phyloP scores from a whole-genome alignment of 495 filamentous ascomycete genomes.

The Penicillium diatomitis region DNA sequence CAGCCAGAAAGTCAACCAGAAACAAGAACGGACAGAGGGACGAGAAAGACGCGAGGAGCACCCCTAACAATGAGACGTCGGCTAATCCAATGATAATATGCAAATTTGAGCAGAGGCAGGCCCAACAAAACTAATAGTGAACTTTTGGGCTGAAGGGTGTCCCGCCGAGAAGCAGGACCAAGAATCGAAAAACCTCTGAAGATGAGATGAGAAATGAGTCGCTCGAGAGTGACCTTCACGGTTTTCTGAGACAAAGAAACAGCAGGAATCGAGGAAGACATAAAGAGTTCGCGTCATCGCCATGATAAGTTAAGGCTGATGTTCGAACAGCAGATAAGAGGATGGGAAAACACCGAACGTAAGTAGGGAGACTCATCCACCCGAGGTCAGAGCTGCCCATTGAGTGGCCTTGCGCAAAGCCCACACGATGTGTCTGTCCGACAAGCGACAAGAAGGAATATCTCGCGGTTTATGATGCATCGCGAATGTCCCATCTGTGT shows the following conservation, averaged over 20 bases:
- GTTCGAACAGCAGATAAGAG: not conserved
- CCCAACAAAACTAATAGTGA: constrained; percentile 13
- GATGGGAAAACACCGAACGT: not conserved
- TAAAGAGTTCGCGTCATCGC: too few relatives aligned
- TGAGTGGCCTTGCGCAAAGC: too few relatives aligned
- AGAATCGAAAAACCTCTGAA: constrained; percentile 26
- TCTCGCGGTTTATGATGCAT: constrained; percentile 39
- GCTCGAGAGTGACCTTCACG: too few relatives aligned
- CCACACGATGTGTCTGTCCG: not conserved
- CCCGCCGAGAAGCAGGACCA: constrained; percentile 11
- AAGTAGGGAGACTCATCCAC: too few relatives aligned
- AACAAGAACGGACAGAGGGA: constrained; percentile 1
- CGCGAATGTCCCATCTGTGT: constrained; percentile 20
- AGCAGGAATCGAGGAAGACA: not conserved
- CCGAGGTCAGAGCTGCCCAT: too few relatives aligned
- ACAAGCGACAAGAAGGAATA: constrained; percentile 3
- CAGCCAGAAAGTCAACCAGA: not conserved
- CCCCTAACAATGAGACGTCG: too few relatives aligned
- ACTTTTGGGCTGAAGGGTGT: constrained; percentile 12
- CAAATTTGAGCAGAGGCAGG: constrained; percentile 15
- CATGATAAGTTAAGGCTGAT: not conserved
- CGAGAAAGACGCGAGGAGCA: too few relatives aligned
- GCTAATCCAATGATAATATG: constrained; percentile 12
- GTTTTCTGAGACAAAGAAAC: not conserved
- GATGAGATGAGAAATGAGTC: not conserved